phyloP scores from a whole-genome alignment of 2,329 filamentous ascomycete species.

The Ophiocordyceps camponoti-saundersi region DNA sequence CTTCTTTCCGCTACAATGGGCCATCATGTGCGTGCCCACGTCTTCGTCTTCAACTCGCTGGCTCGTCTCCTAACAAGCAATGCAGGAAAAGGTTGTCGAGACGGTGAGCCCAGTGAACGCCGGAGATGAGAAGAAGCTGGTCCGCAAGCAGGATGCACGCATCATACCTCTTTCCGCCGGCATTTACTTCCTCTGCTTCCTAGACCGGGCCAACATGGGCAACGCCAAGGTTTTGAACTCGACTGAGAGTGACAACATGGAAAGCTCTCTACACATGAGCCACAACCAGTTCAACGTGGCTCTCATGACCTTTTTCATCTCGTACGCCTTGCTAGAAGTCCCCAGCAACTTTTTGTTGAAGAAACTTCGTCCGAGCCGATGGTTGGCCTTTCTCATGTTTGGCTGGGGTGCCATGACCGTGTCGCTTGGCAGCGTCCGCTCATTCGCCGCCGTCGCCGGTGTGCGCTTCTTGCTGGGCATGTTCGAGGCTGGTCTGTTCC shows the following conservation, averaged over 20 bases:
- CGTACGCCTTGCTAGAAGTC: slow-evolving; percentile 43
- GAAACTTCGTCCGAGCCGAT: slow-evolving; percentile 42
- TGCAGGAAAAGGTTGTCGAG: background rate
- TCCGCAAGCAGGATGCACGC: slow-evolving; percentile 43
- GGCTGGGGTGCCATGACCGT: slow-evolving; percentile 53
- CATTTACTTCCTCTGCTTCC: slow-evolving; percentile 51
- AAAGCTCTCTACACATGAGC: slow-evolving; percentile 43
- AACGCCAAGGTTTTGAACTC: slow-evolving; percentile 51
- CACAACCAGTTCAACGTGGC: slow-evolving; percentile 40
- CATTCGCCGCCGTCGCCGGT: slow-evolving; percentile 44
- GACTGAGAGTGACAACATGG: slow-evolving; percentile 39
- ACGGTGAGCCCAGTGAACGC: background rate
- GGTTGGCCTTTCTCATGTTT: slow-evolving; percentile 49
- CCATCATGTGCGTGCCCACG: no score
- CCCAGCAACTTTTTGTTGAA: slow-evolving; percentile 52
- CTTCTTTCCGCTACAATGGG: no score
- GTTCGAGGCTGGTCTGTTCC: slow-evolving; percentile 54
- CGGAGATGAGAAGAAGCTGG: slow-evolving; percentile 17
- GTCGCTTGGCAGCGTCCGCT: slow-evolving; percentile 45
- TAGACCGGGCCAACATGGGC: slow-evolving; percentile 53
- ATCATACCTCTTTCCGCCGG: slow-evolving; percentile 45
- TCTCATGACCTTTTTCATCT: slow-evolving; percentile 44
- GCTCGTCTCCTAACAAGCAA: background rate
- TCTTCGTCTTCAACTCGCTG: no score
- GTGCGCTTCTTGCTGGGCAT: slow-evolving; percentile 52